Conservation (phyloP, 2,329 filamentous ascomycete genomes). For the Talaromyces sp. region DNA sequence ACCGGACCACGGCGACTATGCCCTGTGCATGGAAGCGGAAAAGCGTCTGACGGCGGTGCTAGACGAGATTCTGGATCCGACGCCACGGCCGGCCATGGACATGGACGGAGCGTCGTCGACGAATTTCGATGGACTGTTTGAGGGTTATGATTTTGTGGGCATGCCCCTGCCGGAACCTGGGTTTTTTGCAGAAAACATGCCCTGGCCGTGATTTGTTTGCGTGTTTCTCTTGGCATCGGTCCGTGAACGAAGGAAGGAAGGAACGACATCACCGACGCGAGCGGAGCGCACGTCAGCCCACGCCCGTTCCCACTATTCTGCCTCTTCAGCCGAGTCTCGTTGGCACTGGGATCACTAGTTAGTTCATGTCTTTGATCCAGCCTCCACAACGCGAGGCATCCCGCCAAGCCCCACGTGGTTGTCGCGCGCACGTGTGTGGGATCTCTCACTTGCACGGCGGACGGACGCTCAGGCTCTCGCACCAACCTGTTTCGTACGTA, state of each 20-base stretch:
- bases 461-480: too few species aligned
- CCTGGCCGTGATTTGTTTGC: not conserved
- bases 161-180: not conserved
- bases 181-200: not conserved
- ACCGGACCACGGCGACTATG: not conserved
- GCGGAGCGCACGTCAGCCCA: not conserved
- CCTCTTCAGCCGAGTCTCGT: not conserved
- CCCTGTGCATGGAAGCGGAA: not conserved
- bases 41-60: not conserved
- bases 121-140: not conserved
- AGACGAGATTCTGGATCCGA: not conserved
- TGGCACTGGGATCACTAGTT: not conserved
- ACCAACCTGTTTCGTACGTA: not conserved
- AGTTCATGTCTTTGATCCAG: not conserved
- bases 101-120: not conserved
- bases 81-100: not conserved
- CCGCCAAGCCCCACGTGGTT: not conserved
- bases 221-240: not conserved
- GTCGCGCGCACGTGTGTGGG: not conserved
- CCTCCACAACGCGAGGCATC: not conserved
- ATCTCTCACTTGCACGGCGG: too few species aligned
- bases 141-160: not conserved
- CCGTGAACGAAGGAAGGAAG: not conserved
- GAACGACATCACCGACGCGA: not conserved
- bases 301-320: not conserved